Base-by-base conservation (phyloP, 495 filamentous ascomycete genomes). In the Barbatosphaeria neglecta region DNA sequence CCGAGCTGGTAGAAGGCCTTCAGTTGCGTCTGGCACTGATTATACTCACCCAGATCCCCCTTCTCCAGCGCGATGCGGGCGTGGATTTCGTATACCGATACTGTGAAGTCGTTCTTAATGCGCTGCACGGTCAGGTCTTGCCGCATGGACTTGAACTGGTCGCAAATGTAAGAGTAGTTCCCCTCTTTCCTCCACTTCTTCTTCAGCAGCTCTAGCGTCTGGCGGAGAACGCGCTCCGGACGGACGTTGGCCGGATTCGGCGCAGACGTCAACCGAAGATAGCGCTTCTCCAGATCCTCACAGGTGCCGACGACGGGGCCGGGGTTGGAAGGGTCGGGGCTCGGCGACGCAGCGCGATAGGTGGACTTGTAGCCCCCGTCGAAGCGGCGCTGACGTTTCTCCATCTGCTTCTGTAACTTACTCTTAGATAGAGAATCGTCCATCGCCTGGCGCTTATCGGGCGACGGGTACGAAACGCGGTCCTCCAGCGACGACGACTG, bases 11-110 rank as follows among this genome's bases (percentile, higher is more conserved):
- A 96, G 54, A 99, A 73, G 47, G 83, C 86, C 59, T 86, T 84
- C 58, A 99, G 77, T 70, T 97, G 92, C 50, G 92, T 95, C 73
- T 97, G 93, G 65, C 92, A 99, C 78, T 99, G 92, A 74, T 99
- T 99, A 88, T 97, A 99, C 92, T 99, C 92, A 99, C 92, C 90
- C 71, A 96, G 77, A 75, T 99, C 92, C 63, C 84, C 89, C 77
- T 93, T 96, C 74, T 99, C 92, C 61, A 99, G 72, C 50, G 92
- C 92, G 69, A 99, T 97, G 37, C 92, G 82, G 44, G 90, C 93
- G 69, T 99, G 93, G 49, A 90, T 88, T 72, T 99, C 92, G 65
- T 99, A 99, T 41, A 95, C 92, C 49, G 74, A 81, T 44, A 96
- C 89, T 5, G 90, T 95, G 62, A 97, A 96, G 41, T 92, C 84